Evolutionary conservation across 2,329 filamentous ascomycete genomes (phyloP), one percentile per base, ranked within the genome.

Genomic region (Penicillium palitans): DNA sequence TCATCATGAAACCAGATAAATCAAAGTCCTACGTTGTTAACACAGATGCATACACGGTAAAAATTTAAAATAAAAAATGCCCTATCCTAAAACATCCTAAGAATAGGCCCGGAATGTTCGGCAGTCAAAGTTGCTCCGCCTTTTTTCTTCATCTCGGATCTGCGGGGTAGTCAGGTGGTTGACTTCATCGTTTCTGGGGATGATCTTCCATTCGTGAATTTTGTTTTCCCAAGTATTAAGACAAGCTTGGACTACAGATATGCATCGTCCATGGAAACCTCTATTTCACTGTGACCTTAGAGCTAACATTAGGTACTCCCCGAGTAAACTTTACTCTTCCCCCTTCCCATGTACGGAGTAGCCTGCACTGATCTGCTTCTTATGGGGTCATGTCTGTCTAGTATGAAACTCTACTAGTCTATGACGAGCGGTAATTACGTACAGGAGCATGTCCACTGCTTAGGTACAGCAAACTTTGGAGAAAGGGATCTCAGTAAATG

Each of bases 161-260:
- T 65, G 64, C 64, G 64, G 64, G 64, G 64, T 66, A 60, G 61
- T 65, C 64, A 66, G 58, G 59, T 66, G 49, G 41, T 47, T 47
- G 19, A 46, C 41, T 42, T 33, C 25, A 31, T n/a, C 19, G 13
- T 35, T 49, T 31, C 21, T 42, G 50, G 24, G 13, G 44, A 37
- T 46, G 41, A 51, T 51, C 24, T 39, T 45, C 48, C 31, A 19
- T 29, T 29, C 19, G 37, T 27, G 5, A 24, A 10, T 25, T 35
- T 55, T 31, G 5, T 29, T 12, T 31, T 31, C 9, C 2, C 19
- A 19, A n/a, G 24, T 37, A 52, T 58, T 56, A 51, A 55, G 50
- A 50, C 35, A 41, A 35, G 13, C 33, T 35, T 35, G 15, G 33
- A 17, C 39, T 55, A 33, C 27, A 6, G 9, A 29, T 19, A n/a